A percentile compares a stretch with the other conserved stretches of the same genome.
Conservation (phyloP, 805 yeast genomes). For the Wickerhamiella domercqiae region DNA sequence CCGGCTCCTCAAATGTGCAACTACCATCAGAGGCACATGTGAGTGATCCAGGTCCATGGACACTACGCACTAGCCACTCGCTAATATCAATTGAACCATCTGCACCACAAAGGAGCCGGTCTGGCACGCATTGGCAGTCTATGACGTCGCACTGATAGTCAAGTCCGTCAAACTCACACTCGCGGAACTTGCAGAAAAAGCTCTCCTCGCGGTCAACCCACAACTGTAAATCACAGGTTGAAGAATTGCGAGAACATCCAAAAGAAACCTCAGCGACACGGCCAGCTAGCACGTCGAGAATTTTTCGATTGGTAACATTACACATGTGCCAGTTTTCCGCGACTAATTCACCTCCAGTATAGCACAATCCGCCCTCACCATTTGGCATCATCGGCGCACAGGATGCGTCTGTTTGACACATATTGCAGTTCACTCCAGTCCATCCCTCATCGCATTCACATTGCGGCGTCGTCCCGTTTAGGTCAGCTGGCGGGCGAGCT, state of each 20-base stretch:
- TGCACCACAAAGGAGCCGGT: conserved; percentile 84
- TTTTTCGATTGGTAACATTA: conserved; percentile 78
- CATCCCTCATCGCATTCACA: conserved; percentile 80
- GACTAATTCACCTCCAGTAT: conserved; percentile 68
- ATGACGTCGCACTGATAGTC: conserved; percentile 64
- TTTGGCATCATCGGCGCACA: conserved; percentile 86
- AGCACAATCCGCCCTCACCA: conserved; percentile 69
- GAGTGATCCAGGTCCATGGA: conserved; percentile 87
- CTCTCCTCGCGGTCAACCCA: conserved; percentile 89
- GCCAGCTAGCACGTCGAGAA: conserved; percentile 64
- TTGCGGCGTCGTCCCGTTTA: conserved; percentile 24
- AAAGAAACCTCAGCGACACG: conserved; percentile 84
- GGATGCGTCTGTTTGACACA: conserved; percentile 56
- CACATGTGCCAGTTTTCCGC: conserved; percentile 79
- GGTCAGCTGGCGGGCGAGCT: conserved; percentile 21
- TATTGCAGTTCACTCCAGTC: conserved; percentile 83
- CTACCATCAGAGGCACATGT: conserved; percentile 49
- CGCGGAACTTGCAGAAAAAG: conserved; percentile 68
- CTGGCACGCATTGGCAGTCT: conserved; percentile 84
- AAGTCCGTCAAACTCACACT: conserved; percentile 56
- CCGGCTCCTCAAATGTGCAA: conserved; percentile 83
- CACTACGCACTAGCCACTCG: conserved; percentile 79
- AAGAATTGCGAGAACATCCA: conserved; percentile 57
- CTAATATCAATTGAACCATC: conserved; percentile 88
- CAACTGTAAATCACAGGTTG: conserved; percentile 74